Evolutionary conservation across 2,329 filamentous ascomycete genomes (phyloP).

Genomic region (Sarocladium oryzae): DNA sequence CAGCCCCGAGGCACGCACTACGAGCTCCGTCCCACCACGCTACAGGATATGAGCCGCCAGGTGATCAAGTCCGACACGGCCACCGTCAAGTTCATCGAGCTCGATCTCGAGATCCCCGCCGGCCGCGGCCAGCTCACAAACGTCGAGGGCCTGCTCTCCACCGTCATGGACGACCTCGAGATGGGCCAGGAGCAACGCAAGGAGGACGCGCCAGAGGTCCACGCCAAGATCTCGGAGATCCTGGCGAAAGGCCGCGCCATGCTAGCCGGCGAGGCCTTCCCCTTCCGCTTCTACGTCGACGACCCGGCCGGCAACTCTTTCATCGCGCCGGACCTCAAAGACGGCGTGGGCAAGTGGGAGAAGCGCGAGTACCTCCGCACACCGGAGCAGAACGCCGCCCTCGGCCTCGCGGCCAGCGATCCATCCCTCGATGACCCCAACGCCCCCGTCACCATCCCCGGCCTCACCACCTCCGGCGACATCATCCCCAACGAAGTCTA

Average conservation of each 20-base stretch:
- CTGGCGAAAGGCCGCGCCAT: conserved; percentile 70
- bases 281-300: conserved; percentile 82
- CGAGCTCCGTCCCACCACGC: conserved; percentile 67
- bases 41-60: conserved; percentile 73
- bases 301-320: conserved; percentile 95
- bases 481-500: conserved; percentile 92
- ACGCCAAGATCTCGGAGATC: conserved; percentile 69
- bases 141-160: conserved; percentile 77
- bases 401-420: conserved; percentile 65
- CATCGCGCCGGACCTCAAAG: conserved; percentile 80
- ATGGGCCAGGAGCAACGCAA: conserved; percentile 78
- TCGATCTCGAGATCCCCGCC: conserved; percentile 88
- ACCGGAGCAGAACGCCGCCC: conserved; percentile 74
- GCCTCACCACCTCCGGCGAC: conserved; percentile 55
- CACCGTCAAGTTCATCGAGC: conserved; percentile 77
- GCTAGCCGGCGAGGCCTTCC: conserved; percentile 69
- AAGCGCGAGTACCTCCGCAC: conserved; percentile 80
- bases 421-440: conserved; percentile 33
- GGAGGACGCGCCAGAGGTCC: conserved; percentile 68
- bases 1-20: conserved; percentile 84
- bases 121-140: conserved; percentile 91
- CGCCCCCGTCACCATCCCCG: conserved; percentile 45
- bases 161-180: conserved; percentile 73
- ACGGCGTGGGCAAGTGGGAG: conserved; percentile 79
- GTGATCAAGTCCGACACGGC: conserved; percentile 90